Base-by-base conservation (phyloP, 2,329 filamentous ascomycete genomes). In the Hypoxylon sp. region DNA sequence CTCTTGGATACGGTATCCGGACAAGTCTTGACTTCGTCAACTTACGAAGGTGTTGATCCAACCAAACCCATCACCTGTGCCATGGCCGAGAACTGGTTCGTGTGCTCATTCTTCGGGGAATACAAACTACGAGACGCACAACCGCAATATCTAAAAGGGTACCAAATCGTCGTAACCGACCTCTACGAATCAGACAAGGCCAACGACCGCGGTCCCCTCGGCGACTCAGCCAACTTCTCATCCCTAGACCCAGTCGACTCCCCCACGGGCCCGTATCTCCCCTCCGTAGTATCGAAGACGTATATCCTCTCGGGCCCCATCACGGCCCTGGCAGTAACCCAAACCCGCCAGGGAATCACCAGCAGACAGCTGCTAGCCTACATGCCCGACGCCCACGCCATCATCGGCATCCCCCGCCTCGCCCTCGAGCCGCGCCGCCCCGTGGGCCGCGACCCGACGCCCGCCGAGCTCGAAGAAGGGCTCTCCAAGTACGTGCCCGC, bases 11-110 rank as follows among this genome's bases (percentile, higher is more conserved):
- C 92, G 1, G 86, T 97, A 5, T 97, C 94, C 10, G 96, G 96
- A 25, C 87, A 92, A 67, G 80, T 97, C 19, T 85, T 99, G 2
- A 85, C 93, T 70, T 89, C 92, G 0, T 86, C 88, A 49, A 87
- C 84, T 0, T 90, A 97, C 76, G 80, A 86, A 5, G 91, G 91
- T 3, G 89, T 97, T 34, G 94, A 98, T 76, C 84, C 87, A 0
- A 83, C 81, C 51, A 91, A 94, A 76, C 86, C 90, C 0, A 91
- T 97, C 66, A 85, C 91, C 21, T 93, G 94, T 45, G 87, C 89
- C 25, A 85, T 98, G 57, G 92, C 94, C 0, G 96, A 99, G 83
- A 98, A 99, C 81, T 98, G 95, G 94, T 94, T 97, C 76, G 87
- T 90, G 5, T 98, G 97, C 82, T 91, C 93, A 6, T 92, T 94